These are phyloP conservation scores for Canavalia ensiformis DNA, from an alignment of 306 rosid species.

Conservation along the genomic window DNA sequence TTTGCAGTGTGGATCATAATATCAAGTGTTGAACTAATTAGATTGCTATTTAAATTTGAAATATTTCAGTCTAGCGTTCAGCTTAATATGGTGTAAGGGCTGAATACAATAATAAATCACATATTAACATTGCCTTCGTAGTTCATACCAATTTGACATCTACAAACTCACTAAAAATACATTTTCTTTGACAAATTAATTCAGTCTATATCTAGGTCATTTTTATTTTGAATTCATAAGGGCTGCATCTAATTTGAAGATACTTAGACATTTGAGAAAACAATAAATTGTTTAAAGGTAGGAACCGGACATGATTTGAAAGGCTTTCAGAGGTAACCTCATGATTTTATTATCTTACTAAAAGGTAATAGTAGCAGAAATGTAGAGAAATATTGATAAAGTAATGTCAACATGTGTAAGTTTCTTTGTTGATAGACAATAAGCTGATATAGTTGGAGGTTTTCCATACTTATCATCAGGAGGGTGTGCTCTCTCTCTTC, in stretches of 20 bases:
- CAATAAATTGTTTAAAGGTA: not conserved
- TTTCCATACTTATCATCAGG: conserved; percentile 55
- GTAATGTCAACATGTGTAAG: not conserved
- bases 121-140: not conserved
- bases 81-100: not conserved
- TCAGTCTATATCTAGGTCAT: not conserved
- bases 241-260: not conserved
- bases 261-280: not conserved
- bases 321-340: not conserved
- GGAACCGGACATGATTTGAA: not conserved
- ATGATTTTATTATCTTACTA: not conserved
- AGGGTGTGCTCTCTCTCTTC: conserved; percentile 99
- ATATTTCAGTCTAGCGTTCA: not conserved
- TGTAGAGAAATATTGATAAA: not conserved
- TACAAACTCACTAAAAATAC: not conserved
- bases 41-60: not conserved
- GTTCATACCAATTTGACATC: not conserved
- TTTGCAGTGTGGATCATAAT: not conserved
- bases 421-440: conserved; percentile 8
- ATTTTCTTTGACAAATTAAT: not conserved
- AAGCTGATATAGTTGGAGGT: conserved; percentile 40
- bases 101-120: not conserved
- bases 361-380: not conserved
- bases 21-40: not conserved
- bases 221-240: not conserved